phyloP scores from a whole-genome alignment of 2,329 filamentous ascomycete species.

The Venturia nashicola region DNA sequence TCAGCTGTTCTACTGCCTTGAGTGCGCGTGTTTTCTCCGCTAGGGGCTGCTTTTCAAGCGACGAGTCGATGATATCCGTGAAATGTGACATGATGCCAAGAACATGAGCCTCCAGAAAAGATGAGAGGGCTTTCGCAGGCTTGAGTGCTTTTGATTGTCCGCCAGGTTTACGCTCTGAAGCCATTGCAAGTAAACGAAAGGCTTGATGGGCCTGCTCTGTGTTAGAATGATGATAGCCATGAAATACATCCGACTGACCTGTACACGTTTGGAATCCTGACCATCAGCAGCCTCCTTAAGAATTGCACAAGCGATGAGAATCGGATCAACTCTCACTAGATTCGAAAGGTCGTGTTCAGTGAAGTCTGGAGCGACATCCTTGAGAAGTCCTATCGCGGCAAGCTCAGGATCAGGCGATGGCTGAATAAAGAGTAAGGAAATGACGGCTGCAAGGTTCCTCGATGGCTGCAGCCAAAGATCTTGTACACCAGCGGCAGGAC shows the following conservation, averaged over 20 bases:
- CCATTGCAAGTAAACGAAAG: constrained; percentile 31
- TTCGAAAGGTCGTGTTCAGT: constrained; percentile 51
- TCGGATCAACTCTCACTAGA: constrained; percentile 62
- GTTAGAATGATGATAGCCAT: constrained; percentile 4
- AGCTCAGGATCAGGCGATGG: constrained; percentile 52
- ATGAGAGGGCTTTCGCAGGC: constrained; percentile 47
- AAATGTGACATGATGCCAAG: constrained; percentile 78
- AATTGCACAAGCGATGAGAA: constrained; percentile 66
- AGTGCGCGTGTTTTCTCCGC: constrained; percentile 68
- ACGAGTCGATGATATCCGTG: constrained; percentile 65
- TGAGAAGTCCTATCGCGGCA: constrained; percentile 56
- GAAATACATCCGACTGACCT: constrained; percentile 35
- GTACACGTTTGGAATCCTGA: constrained; percentile 36
- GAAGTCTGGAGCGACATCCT: constrained; percentile 59
- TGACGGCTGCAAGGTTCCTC: constrained; percentile 45
- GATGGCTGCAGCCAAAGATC: constrained; percentile 47
- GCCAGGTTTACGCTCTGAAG: constrained; percentile 37
- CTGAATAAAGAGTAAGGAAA: constrained; percentile 46
- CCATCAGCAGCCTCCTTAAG: constrained; percentile 68
- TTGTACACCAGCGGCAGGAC: constrained; percentile 39
- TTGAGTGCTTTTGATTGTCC: constrained; percentile 32
- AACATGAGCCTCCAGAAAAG: constrained; percentile 72
- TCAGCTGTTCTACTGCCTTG: constrained; percentile 77
- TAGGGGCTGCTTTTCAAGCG: constrained; percentile 40
- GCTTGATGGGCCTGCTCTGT: constrained; percentile 32